Evolutionary conservation across 23 red algal species (phyloP), one percentile per base, ranked within the genome.

Genomic region (Gracilaria gracilis): DNA sequence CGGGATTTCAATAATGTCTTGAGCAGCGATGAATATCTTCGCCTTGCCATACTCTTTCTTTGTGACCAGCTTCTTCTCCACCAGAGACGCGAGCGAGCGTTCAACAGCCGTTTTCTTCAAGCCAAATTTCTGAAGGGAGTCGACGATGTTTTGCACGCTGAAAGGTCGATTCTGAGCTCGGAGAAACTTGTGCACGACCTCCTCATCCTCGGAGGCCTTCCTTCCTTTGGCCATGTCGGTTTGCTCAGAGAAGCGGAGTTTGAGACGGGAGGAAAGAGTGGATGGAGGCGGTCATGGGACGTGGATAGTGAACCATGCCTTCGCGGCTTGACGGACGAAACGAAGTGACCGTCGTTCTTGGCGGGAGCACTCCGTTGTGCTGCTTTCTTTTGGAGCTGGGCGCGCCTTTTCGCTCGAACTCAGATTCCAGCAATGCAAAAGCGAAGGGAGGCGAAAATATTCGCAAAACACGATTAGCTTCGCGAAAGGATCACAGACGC

Each of bases 11-110:
- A 99, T 96, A 16, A 57, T 80, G 42, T 89, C 80, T 80, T 99
- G 97, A 54, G 61, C 15, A 35, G 77, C 79, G 25, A 99, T 61
- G 71, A 94, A 99, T 70, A 99, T 89, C 57, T 99, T 99, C 40
- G 97, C 90, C 88, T 99, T 99, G 19, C 97, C 97, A 57, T 96
- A 99, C 82, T 99, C 97, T 54, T 99, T 99, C 39, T 93, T 84
- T n/a, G 42, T 95, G 4, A 99, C 94, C 24, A 67, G 46, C 67
- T 76, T 90, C 31, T 85, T 86, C 39, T 88, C 85, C 27, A 99
- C 94, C 54, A 99, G 85, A 57, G 85, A 91, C 27, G 94, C 81
- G 7, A 96, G 90, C 49, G 95, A 90, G 20, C 89, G 73, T 23
- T 99, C 97, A 8, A 89, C 84, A 9, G 91, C 90, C 5, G 93